Base-by-base conservation (phyloP, 768 basidiomycete genomes). In the Trametes meyenii region DNA sequence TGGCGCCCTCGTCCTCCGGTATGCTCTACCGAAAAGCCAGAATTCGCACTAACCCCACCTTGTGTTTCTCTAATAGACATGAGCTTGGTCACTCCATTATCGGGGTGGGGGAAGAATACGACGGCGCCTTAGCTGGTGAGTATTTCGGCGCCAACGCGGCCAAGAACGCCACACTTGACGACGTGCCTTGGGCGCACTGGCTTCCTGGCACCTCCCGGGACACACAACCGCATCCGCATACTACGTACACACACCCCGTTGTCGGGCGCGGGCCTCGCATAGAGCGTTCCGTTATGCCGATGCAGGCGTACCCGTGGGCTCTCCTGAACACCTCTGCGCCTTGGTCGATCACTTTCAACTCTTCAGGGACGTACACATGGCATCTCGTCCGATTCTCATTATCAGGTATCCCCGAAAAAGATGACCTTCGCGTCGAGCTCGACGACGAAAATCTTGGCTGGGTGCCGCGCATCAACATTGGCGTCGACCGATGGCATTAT, bases 81-180 rank as follows among this genome's bases (percentile, higher is more conserved):
- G 90, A 92, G 72, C 82, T 92, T 1, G 90, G 90, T 0, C 90
- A 93, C 73, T 90, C 88, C 23, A 83, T 92, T 50, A 89, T 92
- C 66, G 76, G 83, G 7, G 86, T 90, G 19, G 91, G 91, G 4
- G 91, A 92, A 73, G 90, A 92, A 74, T 92, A 93, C 69, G 91
- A 92, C 64, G 90, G 90, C 13, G 90, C 89, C 4, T 84, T 73
- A 62, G 86, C 78, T 33, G 8, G 8, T 3, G 29, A 33, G 3
- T 93, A 92, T 71, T 89, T 81, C 66, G 90, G 90, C 16, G 78
- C 80, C 38, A 90, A 93, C 67, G 82, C 88, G 3, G 78, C 79
- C 26, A 74, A 81, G 46, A 71, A 84, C 63, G 26, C 26, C 19
- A 55, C 66, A 74, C 35, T 71, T 73, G 11, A 55, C 75, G 26